phyloP scores from a whole-genome alignment of 306 rosid species.

The Notholithocarpus densiflorus region DNA sequence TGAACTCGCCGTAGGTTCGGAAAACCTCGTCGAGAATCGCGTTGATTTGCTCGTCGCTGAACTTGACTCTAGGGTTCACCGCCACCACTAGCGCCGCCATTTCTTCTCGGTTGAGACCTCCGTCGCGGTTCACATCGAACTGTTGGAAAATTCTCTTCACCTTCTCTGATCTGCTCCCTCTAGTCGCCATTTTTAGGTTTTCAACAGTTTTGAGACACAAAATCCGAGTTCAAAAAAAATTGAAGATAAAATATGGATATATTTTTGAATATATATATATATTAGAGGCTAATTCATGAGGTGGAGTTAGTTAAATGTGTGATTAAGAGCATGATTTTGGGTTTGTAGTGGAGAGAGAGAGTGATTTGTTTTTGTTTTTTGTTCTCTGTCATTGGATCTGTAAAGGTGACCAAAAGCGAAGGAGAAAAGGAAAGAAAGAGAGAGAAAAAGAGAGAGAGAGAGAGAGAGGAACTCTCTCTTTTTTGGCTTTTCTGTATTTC shows the following conservation, averaged over 20 bases:
- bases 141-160: conserved; percentile 85
- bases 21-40: conserved; percentile 97
- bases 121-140: conserved; percentile 78
- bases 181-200: conserved; percentile 60
- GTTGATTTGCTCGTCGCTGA: conserved; percentile 95
- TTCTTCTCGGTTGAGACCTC: conserved; percentile 84
- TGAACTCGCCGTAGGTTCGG: conserved; percentile 82
- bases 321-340: not conserved
- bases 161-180: conserved; percentile 99
- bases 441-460: not conserved
- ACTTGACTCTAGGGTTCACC: conserved; percentile 97
- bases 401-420: not conserved
- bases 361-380: not conserved
- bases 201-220: not conserved
- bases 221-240: too few relatives aligned
- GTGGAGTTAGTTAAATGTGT: not conserved
- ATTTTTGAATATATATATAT: not conserved
- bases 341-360: not conserved
- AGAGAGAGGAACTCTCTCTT: not conserved
- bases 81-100: conserved; percentile 98
- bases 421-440: not conserved
- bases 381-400: conserved; percentile 24
- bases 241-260: too few relatives aligned
- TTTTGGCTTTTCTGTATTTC: not conserved
- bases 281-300: not conserved